Evolutionary conservation across 176 grass and related monocot genomes (phyloP), one percentile per base, ranked within the genome.

Genomic region (Eleusine indica): DNA sequence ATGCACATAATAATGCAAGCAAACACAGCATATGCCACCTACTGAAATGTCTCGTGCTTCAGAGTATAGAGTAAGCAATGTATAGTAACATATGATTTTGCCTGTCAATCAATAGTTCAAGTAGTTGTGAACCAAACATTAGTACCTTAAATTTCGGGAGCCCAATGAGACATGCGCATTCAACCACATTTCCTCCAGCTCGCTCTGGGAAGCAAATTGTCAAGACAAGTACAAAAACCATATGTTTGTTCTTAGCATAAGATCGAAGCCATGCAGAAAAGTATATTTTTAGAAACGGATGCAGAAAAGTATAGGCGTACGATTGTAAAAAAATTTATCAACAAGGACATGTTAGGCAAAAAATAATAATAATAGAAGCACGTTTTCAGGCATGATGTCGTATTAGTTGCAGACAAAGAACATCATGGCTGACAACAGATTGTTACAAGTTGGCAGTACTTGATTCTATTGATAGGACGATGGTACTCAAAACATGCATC

Each of bases 131-230:
- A 10, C 16, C 9, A 10, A n/a, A 42, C 9, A 25, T 80, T 48
- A 66, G 52, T 88, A 98, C 96, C 96, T 93, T 98, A 68, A 98
- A 84, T 87, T 93, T 91, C 18, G 93, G 96, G 60, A 98, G 84
- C 16, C 91, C 96, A 68, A 98, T 88, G 41, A 98, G 76, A 77
- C 96, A 98, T 53, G 96, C 93, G 48, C 96, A 98, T 72, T 98
- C 96, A 41, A 95, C 87, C 61, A 98, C 96, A 63, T 90, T 70
- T 61, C 91, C 96, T 62, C 80, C 91, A 74, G 89, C 91, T 21
- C 96, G 91, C 71, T 98, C 96, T 98, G 90, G 9, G 84, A 80
- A 87, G 32, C 79, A 78, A 77, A 53, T 73, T 38, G 41, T 42
- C 32, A 88, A 81, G 25, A 79, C 49, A 69, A 73, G 0, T 17